These are phyloP conservation scores for Amanita muscaria DNA, from an alignment of 768 basidiomycete species.

Conservation along the genomic window DNA sequence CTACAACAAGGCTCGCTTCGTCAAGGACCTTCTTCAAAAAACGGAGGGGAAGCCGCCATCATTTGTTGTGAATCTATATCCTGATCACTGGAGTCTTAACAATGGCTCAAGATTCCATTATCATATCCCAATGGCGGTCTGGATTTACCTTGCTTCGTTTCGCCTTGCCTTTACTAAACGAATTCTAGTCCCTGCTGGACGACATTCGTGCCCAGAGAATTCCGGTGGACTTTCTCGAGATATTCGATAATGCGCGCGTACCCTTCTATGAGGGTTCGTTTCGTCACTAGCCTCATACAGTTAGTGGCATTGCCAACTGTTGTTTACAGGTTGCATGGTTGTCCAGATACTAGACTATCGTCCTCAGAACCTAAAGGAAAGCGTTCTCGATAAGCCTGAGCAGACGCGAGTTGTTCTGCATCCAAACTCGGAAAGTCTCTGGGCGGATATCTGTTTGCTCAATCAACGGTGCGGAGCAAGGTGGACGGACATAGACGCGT, in stretches of 20 bases:
- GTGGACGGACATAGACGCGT: conserved; percentile 65
- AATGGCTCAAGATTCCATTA: conserved; percentile 76
- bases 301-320: background rate
- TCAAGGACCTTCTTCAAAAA: conserved; percentile 50
- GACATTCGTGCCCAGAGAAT: conserved; percentile 78
- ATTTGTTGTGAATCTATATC: conserved; percentile 69
- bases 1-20: conserved; percentile 67
- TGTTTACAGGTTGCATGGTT: conserved; percentile 63
- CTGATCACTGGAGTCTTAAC: conserved; percentile 79
- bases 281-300: background rate
- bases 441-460: conserved; percentile 68
- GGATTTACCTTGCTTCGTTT: conserved; percentile 11
- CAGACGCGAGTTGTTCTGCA: conserved; percentile 67
- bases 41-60: conserved; percentile 55
- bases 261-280: conserved; percentile 78
- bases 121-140: conserved; percentile 64
- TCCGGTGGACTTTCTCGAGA: conserved; percentile 76
- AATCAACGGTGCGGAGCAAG: conserved; percentile 47
- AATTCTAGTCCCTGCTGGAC: conserved; percentile 61
- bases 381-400: conserved; percentile 48
- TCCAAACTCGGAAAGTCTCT: conserved; percentile 69
- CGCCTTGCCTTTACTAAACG: conserved; percentile 3
- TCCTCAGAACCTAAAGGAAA: conserved; percentile 47
- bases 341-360: conserved; percentile 79
- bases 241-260: conserved; percentile 63